Conservation (phyloP, 1,284 basidiomycete species). For the Malassezia sympodialis region DNA sequence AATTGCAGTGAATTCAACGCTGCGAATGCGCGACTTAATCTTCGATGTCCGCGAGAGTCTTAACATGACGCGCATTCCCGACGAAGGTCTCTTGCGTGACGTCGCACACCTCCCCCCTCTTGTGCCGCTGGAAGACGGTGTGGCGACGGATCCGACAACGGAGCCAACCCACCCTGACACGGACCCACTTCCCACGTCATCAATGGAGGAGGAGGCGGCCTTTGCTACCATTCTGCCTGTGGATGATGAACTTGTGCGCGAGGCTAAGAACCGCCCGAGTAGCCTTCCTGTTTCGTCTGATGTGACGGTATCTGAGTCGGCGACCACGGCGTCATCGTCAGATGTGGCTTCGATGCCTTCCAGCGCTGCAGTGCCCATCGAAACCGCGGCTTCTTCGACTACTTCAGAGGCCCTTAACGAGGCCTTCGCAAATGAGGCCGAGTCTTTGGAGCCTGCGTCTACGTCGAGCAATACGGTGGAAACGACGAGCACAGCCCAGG, state of each 20-base stretch:
- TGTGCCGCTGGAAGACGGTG: neutral
- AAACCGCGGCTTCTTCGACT: neutral
- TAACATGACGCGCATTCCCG: constrained; percentile 3
- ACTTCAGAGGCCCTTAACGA: neutral
- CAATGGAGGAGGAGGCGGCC: neutral
- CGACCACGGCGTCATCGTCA: too few relatives aligned
- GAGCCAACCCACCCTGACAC: neutral
- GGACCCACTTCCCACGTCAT: neutral
- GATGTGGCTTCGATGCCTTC: neutral
- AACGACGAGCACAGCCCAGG: neutral
- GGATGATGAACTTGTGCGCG: neutral
- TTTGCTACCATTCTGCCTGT: neutral
- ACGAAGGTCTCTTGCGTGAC: neutral
- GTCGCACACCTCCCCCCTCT: neutral
- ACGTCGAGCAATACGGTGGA: neutral
- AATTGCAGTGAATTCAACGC: neutral
- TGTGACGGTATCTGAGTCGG: neutral
- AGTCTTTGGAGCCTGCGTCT: neutral
- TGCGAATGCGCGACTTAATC: constrained; percentile 9
- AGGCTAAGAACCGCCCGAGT: neutral
- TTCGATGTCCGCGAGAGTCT: constrained; percentile 1
- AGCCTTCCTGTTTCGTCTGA: neutral
- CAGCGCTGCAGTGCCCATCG: neutral
- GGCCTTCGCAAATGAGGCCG: neutral
- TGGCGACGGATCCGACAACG: neutral